phyloP scores from a whole-genome alignment of 371 early-diverging fungal genomes.

The Mortierella sp. region DNA sequence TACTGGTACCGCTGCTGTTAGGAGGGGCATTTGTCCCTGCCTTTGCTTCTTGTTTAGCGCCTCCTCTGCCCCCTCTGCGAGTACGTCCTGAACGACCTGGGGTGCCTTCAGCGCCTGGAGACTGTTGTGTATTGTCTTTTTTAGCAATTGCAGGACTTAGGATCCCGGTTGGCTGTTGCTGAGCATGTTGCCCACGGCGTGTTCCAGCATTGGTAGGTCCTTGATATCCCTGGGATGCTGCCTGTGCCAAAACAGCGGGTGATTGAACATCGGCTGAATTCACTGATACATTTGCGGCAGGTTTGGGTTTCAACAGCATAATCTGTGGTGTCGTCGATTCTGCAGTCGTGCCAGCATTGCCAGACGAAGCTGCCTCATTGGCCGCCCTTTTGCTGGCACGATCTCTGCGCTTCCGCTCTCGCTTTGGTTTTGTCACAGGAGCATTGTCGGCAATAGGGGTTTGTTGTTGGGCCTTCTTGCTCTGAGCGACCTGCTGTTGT shows the following conservation, averaged over 20 bases:
- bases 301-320: slow-evolving; percentile 33
- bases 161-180: slow-evolving; percentile 19
- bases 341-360: slow-evolving; percentile 13
- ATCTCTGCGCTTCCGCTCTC: slow-evolving; percentile 36
- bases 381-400: slow-evolving; percentile 25
- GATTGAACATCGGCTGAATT: not conserved
- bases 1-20: not conserved
- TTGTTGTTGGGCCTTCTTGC: slow-evolving; percentile 8
- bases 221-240: slow-evolving; percentile 6
- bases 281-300: not conserved
- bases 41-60: slow-evolving; percentile 30
- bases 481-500: slow-evolving; percentile 13
- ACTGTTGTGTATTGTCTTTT: slow-evolving; percentile 13
- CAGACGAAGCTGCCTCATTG: slow-evolving; percentile 16
- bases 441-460: not conserved
- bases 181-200: slow-evolving; percentile 40
- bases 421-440: slow-evolving; percentile 22
- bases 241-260: not conserved
- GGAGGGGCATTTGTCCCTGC: slow-evolving; percentile 1
- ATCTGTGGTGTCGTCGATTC: slow-evolving; percentile 20
- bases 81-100: slow-evolving; percentile 16
- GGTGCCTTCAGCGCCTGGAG: slow-evolving; percentile 6
- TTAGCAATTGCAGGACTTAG: not conserved
- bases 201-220: slow-evolving; percentile 5
- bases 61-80: slow-evolving; percentile 25